Evolutionary conservation across 2,329 filamentous ascomycete genomes (phyloP).

Genomic region (Helotiales sp.): DNA sequence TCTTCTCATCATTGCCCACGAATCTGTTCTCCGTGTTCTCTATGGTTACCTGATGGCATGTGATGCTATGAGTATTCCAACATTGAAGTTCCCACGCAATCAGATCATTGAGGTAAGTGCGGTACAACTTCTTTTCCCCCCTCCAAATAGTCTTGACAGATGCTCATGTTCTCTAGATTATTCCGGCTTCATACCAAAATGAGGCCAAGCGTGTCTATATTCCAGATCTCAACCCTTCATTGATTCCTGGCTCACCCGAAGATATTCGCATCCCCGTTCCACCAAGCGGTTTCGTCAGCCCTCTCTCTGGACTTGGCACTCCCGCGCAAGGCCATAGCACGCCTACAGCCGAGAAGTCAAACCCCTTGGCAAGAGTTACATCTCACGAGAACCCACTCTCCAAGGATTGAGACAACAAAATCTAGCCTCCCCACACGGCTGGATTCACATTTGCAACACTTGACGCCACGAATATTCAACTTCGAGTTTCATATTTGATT

Average conservation of each 20-base stretch:
- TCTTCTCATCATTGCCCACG: slow-evolving; percentile 96
- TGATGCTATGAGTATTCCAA: slow-evolving; percentile 91
- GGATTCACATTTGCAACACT: not conserved
- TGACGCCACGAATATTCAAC: not conserved
- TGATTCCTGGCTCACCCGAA: slow-evolving; percentile 79
- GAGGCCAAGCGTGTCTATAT: slow-evolving; percentile 91
- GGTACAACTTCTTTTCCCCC: not conserved
- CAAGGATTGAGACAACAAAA: slow-evolving; percentile 7
- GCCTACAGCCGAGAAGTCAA: slow-evolving; percentile 10
- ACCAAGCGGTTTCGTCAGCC: slow-evolving; percentile 51
- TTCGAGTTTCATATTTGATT: not conserved
- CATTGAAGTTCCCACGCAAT: slow-evolving; percentile 89
- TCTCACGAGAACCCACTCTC: slow-evolving; percentile 20
- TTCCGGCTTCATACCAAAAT: slow-evolving; percentile 96
- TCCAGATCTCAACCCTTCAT: slow-evolving; percentile 63
- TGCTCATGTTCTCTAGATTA: slow-evolving; percentile 60
- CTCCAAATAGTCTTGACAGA: not conserved
- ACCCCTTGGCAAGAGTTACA: slow-evolving; percentile 6
- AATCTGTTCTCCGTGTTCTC: slow-evolving; percentile 93
- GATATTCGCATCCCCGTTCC: slow-evolving; percentile 80
- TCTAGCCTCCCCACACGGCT: not conserved
- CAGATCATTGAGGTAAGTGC: slow-evolving; percentile 85
- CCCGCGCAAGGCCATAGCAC: slow-evolving; percentile 19
- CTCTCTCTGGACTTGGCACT: slow-evolving; percentile 38
- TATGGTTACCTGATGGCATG: slow-evolving; percentile 99